phyloP scores from a whole-genome alignment of 1,139 yeast species.

The Yarrowia galli region DNA sequence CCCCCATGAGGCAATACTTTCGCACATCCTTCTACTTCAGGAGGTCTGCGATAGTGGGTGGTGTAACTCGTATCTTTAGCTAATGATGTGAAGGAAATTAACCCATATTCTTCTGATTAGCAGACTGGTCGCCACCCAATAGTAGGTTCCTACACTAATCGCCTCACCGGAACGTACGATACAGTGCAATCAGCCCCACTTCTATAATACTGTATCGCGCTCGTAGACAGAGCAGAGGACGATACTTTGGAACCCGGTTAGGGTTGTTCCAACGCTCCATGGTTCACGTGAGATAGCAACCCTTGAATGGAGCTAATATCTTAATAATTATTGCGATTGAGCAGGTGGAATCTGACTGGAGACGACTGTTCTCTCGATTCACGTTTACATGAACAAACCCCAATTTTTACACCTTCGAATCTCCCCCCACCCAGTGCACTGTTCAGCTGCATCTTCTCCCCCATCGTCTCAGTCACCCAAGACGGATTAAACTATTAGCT shows the following conservation, averaged over 20 bases:
- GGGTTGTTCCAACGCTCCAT: slow-evolving; percentile 5
- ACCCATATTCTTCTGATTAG: no score
- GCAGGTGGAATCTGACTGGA: neutral
- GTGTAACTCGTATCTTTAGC: no score
- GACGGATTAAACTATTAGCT: slow-evolving; percentile 32
- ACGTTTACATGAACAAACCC: neutral
- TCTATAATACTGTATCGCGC: neutral
- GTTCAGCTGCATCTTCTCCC: slow-evolving; percentile 7
- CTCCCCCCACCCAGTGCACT: slow-evolving; percentile 6
- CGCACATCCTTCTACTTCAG: neutral
- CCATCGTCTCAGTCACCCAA: slow-evolving; percentile 4
- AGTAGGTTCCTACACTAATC: no score
- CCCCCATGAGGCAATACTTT: slow-evolving; percentile 7
- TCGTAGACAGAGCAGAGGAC: no score
- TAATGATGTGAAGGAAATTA: no score
- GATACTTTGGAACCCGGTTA: neutral
- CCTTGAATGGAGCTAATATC: slow-evolving; percentile 2
- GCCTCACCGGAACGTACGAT: no score
- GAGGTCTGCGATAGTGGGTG: neutral
- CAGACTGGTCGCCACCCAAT: no score
- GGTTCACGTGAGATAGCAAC: slow-evolving; percentile 31
- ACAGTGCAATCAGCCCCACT: neutral
- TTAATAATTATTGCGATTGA: neutral
- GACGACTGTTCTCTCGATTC: neutral
- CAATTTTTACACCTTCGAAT: neutral